Percentiles rank a stretch among this genome's conserved stretches.
Evolutionary conservation across 495 filamentous ascomycete species (phyloP).

Genomic region (Talaromyces nanjingensis): DNA sequence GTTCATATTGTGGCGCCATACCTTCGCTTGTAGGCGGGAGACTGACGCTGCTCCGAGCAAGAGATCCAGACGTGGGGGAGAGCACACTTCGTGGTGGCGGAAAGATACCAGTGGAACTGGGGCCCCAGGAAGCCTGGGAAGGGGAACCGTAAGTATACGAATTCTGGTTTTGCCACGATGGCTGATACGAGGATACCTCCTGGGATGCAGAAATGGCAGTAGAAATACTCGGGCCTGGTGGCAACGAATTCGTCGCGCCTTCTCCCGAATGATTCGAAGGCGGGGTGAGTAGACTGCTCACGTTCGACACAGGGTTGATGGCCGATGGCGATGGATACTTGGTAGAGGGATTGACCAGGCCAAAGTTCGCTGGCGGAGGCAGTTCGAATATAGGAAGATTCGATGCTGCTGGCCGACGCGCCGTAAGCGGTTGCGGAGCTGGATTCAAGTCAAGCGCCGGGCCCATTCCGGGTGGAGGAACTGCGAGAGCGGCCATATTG

Average conservation of each 20-base stretch:
- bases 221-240: conserved; percentile 39
- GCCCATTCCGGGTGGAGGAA: conserved; percentile 40
- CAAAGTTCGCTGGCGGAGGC: conserved; percentile 41
- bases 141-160: conserved; percentile 45
- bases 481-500: conserved; percentile 39
- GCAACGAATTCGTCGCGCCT: conserved; percentile 46
- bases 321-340: conserved; percentile 38
- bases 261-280: conserved; percentile 59
- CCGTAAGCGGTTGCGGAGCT: conserved; percentile 44
- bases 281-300: conserved; percentile 56
- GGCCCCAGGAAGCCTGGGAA: conserved; percentile 37
- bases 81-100: conserved; percentile 43
- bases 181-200: conserved; percentile 31
- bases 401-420: conserved; percentile 53
- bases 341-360: conserved; percentile 15
- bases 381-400: conserved; percentile 58
- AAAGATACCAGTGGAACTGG: conserved; percentile 29
- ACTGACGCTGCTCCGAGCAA: conserved; percentile 37
- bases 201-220: conserved; percentile 36
- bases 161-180: conserved; percentile 43
- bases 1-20: conserved; percentile 51
- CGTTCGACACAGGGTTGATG: conserved; percentile 38
- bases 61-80: conserved; percentile 45
- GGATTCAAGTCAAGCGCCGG: conserved; percentile 34
- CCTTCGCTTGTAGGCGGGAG: conserved; percentile 39